Evolutionary conservation across 225 moss, liverwort and hornwort species (phyloP).

Genomic region (Anthoceros angustus): DNA sequence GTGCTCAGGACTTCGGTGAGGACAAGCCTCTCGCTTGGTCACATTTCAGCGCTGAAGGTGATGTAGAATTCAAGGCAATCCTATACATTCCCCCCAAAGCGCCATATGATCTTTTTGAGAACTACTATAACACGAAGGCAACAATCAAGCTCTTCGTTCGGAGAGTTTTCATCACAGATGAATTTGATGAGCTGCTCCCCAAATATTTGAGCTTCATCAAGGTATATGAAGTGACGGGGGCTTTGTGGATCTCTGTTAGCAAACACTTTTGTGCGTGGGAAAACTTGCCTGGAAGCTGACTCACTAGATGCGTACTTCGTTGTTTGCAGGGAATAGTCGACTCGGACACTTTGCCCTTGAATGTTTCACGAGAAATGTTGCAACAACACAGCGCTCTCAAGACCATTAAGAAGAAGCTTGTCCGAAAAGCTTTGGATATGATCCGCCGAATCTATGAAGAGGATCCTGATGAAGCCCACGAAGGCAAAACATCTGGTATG

Average conservation of each 20-base stretch:
- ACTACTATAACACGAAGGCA: slow-evolving; percentile 52
- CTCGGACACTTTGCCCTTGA: slow-evolving; percentile 57
- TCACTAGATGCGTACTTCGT: background rate
- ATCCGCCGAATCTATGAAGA: slow-evolving; percentile 51
- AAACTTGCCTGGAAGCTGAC: background rate
- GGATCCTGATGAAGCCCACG: slow-evolving; percentile 48
- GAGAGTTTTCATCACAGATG: slow-evolving; percentile 66
- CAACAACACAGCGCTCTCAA: slow-evolving; percentile 51
- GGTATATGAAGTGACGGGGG: slow-evolving; percentile 16
- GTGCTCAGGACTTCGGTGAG: slow-evolving; percentile 43
- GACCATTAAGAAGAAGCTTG: slow-evolving; percentile 70
- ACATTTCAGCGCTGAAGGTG: slow-evolving; percentile 80
- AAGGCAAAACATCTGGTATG: slow-evolving; percentile 39
- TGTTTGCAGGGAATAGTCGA: slow-evolving; percentile 62
- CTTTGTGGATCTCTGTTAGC: too few relatives aligned
- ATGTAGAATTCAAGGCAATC: slow-evolving; percentile 76
- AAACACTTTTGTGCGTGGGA: background rate
- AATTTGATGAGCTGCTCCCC: slow-evolving; percentile 66
- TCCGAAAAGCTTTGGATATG: slow-evolving; percentile 80
- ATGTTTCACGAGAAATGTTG: slow-evolving; percentile 84
- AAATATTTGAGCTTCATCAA: slow-evolving; percentile 71
- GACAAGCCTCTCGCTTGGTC: slow-evolving; percentile 63
- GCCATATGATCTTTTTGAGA: slow-evolving; percentile 54
- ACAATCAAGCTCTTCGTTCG: slow-evolving; percentile 62
- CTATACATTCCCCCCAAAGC: slow-evolving; percentile 59